Evolutionary conservation across 371 early-diverging fungal species (phyloP), one percentile per base, ranked within the genome.

Genomic region (Mortierella sp.): DNA sequence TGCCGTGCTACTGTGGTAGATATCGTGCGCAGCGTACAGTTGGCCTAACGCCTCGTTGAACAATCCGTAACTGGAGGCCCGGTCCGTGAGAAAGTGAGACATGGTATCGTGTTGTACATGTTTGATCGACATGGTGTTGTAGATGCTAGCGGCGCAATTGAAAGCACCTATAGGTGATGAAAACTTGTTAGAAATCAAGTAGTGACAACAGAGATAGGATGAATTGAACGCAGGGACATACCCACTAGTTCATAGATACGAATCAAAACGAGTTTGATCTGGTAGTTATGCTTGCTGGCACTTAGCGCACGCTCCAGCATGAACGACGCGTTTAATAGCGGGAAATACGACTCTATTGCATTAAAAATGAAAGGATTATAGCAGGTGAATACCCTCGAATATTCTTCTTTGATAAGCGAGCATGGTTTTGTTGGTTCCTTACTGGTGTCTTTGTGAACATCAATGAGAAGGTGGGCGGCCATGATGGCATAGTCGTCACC

Each of bases 91-190:
- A 31, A 68, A 72, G 47, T 80, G 72, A 13, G 64, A 71, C 72
- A 96, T 81, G 0, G 97, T 94, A 71, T 97, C 97, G 47, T 86
- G 83, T 79, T 95, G 94, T 28, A 96, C 87, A 65, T 95, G 90
- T 79, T 96, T 96, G 77, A 96, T 89, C 60, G 91, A 91, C 85
- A 97, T 86, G 0, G 90, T 85, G 49, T 78, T 80, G 72, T 88
- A 91, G 55, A 93, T 83, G 17, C 84, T 85, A 27, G 85, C 70
- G 0, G 94, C 86, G 13, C 91, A 90, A 25, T 83, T 79, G 63
- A 81, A 86, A 21, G 86, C 88, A 28, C 93, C 93, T 85, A 40
- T 1, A 21, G 14, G 14, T 8, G 14, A 39, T 39, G 39, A 39
- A 39, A n/a, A 16, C n/a, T n/a, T n/a, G n/a, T n/a, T n/a, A n/a